A percentile compares a stretch with the other conserved stretches of the same genome.
Evolutionary conservation across 176 grass and related monocot genomes (phyloP).

Genomic region (Zea mays): DNA sequence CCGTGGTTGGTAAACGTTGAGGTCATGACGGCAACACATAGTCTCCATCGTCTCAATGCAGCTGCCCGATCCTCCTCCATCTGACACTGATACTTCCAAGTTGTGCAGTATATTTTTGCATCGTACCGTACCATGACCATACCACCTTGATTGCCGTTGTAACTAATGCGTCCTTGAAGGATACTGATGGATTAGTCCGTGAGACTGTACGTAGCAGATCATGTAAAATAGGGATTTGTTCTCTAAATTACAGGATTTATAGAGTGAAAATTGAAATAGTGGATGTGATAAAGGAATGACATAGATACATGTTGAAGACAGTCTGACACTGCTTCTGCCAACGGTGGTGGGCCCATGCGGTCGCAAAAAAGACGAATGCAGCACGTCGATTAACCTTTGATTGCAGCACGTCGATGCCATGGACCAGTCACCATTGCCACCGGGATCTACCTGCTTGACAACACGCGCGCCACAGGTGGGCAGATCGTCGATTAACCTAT

Average conservation of each 20-base stretch:
- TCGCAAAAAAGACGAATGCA: background rate
- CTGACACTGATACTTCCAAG: slow-evolving; percentile 9
- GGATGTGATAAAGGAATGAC: too few relatives aligned
- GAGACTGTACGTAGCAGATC: background rate
- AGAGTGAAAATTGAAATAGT: too few relatives aligned
- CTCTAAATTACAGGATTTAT: too few relatives aligned
- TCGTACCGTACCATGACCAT: background rate
- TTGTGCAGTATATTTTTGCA: background rate
- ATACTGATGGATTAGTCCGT: background rate
- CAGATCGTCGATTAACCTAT: too few relatives aligned
- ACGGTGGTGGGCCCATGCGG: background rate
- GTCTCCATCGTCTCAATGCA: background rate
- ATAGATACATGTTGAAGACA: too few relatives aligned
- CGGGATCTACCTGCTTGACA: background rate
- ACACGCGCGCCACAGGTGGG: too few relatives aligned
- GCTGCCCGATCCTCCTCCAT: background rate
- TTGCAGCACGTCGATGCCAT: background rate
- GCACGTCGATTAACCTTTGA: background rate
- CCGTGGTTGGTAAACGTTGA: slow-evolving; percentile 41
- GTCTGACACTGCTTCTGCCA: background rate
- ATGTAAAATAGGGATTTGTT: too few relatives aligned
- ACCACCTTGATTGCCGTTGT: background rate
- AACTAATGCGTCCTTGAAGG: background rate
- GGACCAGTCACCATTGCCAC: background rate
- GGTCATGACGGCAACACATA: background rate